A percentile compares a stretch with the other conserved stretches of the same genome.
Conservation (phyloP, 1,139 yeast species). For the Candida albicans region DNA sequence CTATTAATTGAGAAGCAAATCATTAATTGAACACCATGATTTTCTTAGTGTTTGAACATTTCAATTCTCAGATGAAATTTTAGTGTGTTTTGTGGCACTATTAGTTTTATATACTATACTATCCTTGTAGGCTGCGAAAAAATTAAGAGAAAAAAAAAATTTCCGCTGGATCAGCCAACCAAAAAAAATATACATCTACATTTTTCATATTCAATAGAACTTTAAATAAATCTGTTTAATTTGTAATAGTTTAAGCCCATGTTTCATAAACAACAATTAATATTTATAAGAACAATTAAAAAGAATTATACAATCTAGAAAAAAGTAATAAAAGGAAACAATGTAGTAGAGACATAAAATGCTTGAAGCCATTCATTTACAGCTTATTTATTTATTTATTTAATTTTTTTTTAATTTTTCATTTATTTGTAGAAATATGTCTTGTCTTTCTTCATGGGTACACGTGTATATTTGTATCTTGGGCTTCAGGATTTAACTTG, state of each 20-base stretch:
- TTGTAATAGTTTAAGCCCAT: too few species aligned
- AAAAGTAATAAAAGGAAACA: background rate
- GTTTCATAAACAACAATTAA: too few species aligned
- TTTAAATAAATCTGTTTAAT: too few species aligned
- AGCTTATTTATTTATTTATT: too few species aligned
- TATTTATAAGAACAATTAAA: background rate
- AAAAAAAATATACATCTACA: background rate
- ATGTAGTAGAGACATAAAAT: too few species aligned
- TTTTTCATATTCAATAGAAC: too few species aligned
- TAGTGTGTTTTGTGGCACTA: background rate
- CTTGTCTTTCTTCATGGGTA: background rate
- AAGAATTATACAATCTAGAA: background rate
- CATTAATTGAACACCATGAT: too few species aligned
- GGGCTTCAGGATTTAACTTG: background rate
- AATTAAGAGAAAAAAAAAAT: background rate
- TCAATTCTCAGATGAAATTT: background rate
- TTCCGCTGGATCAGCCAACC: background rate
- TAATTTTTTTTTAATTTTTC: too few species aligned
- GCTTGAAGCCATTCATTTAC: too few species aligned
- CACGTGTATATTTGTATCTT: background rate
- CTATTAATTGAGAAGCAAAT: background rate
- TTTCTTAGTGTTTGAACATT: background rate
- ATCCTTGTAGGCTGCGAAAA: background rate
- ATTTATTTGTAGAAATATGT: too few species aligned
- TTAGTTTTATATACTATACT: background rate